These are phyloP conservation scores for Thermochaetoides thermophila DNA, from an alignment of 495 filamentous ascomycete species.

Conservation along the genomic window DNA sequence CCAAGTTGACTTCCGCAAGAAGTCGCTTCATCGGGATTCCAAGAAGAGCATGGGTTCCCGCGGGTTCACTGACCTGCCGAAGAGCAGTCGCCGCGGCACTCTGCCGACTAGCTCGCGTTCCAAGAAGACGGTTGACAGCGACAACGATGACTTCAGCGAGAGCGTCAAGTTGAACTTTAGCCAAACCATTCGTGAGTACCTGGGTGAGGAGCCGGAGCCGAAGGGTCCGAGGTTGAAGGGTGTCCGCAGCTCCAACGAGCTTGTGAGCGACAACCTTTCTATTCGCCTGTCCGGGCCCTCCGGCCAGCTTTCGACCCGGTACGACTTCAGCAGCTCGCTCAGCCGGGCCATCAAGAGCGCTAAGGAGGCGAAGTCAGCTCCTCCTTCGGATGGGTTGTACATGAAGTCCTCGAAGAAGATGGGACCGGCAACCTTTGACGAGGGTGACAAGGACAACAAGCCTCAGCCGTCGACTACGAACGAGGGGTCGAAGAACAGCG, in stretches of 20 bases:
- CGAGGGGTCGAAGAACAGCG: no score
- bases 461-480: conserved; percentile 1
- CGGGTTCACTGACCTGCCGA: conserved; percentile 47
- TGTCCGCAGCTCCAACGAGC: conserved; percentile 28
- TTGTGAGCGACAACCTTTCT: conserved; percentile 35
- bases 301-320: conserved; percentile 76
- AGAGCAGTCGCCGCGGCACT: conserved; percentile 63
- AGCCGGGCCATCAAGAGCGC: conserved; percentile 63
- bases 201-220: conserved; percentile 36
- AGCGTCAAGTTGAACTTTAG: conserved; percentile 42
- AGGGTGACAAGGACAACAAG: background rate
- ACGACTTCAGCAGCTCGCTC: conserved; percentile 85
- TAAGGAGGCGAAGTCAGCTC: conserved; percentile 36
- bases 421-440: conserved; percentile 4
- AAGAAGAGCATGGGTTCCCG: conserved; percentile 41
- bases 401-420: conserved; percentile 32
- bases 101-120: no score
- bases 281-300: conserved; percentile 38
- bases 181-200: conserved; percentile 37
- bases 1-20: conserved; percentile 82
- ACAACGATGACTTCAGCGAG: conserved; percentile 57
- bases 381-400: conserved; percentile 35
- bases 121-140: no score
- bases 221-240: conserved; percentile 35
- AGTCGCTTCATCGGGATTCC: conserved; percentile 41